Evolutionary conservation across 2,329 filamentous ascomycete genomes (phyloP).

Genomic region (Cordyceps fumosorosea): DNA sequence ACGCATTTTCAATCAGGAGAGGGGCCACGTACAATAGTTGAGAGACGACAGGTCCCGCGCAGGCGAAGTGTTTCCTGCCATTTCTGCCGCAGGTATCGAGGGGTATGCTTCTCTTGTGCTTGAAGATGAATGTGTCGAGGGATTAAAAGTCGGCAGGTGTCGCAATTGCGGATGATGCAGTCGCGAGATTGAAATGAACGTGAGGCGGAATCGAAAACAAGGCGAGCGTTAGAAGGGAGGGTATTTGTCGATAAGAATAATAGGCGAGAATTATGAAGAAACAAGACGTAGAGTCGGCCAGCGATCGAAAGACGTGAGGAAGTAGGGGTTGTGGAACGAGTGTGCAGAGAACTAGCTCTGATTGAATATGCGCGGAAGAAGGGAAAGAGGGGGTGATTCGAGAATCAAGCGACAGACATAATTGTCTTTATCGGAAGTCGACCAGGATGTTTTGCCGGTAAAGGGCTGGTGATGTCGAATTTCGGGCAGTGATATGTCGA

Average conservation of each 20-base stretch:
- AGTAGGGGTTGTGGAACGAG: constrained; percentile 31
- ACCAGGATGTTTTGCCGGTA: not conserved
- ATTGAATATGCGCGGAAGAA: constrained; percentile 18
- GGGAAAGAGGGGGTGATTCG: constrained; percentile 20
- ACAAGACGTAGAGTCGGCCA: constrained; percentile 14
- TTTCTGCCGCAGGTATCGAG: not conserved
- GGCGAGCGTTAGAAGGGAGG: not conserved
- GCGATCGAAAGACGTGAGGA: constrained; percentile 15
- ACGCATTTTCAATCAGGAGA: not conserved
- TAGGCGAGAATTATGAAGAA: not conserved
- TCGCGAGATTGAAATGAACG: not conserved
- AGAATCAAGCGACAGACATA: constrained; percentile 28
- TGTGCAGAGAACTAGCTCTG: constrained; percentile 43
- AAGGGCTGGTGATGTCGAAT: not conserved
- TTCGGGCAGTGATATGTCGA: not conserved
- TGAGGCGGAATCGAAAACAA: not conserved
- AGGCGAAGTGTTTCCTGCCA: not conserved
- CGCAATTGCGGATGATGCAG: not conserved
- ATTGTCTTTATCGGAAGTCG: constrained; percentile 15
- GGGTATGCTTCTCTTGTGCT: not conserved
- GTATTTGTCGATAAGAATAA: not conserved
- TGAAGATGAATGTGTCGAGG: not conserved
- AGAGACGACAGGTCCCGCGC: constrained; percentile 7
- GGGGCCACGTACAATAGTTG: constrained; percentile 5
- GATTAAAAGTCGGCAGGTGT: not conserved